Evolutionary conservation across 306 rosid genomes (phyloP).

Genomic region (Alnus glutinosa): DNA sequence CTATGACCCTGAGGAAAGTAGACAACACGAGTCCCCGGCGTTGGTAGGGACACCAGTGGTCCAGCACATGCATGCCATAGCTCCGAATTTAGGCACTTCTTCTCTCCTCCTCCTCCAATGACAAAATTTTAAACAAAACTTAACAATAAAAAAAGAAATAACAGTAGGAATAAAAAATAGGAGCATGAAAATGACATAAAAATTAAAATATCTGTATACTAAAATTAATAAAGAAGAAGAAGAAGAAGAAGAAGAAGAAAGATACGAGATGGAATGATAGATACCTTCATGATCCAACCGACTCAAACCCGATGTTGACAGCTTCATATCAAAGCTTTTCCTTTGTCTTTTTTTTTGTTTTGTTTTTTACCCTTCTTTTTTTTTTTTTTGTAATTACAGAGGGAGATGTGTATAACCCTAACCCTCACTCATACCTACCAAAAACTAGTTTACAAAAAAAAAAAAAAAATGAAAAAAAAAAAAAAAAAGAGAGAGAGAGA

Average conservation of each 20-base stretch:
- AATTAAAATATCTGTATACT: constrained; percentile 16
- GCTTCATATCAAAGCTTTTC: constrained; percentile 75
- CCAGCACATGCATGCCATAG: constrained; percentile 99
- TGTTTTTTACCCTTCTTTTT: constrained; percentile 18
- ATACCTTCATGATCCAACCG: constrained; percentile 84
- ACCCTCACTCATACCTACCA: constrained; percentile 46
- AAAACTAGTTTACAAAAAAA: constrained; percentile 24
- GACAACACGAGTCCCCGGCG: constrained; percentile 71
- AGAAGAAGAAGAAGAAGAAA: constrained; percentile 26
- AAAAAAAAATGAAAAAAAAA: no score
- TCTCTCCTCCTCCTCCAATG: constrained; percentile 51
- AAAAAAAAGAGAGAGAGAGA: background rate
- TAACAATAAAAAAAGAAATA: constrained; percentile 32
- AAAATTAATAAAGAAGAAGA: constrained; percentile 4
- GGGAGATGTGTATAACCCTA: constrained; percentile 43
- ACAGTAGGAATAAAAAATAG: constrained; percentile 28
- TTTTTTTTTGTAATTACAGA: constrained; percentile 30
- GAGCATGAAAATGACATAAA: constrained; percentile 40
- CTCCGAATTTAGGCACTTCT: constrained; percentile 89
- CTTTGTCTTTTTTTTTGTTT: constrained; percentile 7
- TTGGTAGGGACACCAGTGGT: constrained; percentile 79
- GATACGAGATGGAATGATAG: constrained; percentile 32
- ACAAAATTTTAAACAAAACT: background rate
- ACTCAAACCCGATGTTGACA: constrained; percentile 83
- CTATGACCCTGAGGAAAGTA: constrained; percentile 98